phyloP scores from a whole-genome alignment of 768 basidiomycete genomes.

The Pleurotus djamor region DNA sequence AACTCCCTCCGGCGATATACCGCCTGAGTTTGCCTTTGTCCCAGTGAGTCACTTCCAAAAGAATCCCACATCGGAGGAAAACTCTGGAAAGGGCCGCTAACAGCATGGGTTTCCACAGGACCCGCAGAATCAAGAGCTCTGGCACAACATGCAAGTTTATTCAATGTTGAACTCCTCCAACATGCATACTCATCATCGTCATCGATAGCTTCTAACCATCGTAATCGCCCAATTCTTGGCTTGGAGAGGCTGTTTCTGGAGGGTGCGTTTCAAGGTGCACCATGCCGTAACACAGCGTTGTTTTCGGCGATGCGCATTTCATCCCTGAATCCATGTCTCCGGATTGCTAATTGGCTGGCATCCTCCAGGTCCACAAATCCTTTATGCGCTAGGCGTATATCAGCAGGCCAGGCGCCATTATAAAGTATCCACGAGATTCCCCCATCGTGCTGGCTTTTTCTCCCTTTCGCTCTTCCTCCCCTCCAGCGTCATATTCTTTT shows the following conservation, averaged over 20 bases:
- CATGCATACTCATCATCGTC: neutral
- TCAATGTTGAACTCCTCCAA: neutral
- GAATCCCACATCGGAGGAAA: neutral
- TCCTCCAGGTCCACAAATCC: neutral
- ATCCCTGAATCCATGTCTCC: neutral
- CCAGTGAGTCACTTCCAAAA: neutral
- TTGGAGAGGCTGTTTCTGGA: neutral
- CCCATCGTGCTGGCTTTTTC: slow-evolving; percentile 2
- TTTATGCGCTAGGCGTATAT: slow-evolving; percentile 5
- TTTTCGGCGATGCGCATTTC: neutral
- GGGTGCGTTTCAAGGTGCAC: neutral
- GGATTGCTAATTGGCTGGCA: slow-evolving; percentile 1
- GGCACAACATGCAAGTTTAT: neutral
- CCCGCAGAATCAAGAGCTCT: neutral
- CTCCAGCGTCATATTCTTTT: neutral
- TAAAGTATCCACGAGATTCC: neutral
- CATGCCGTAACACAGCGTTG: slow-evolving; percentile 7
- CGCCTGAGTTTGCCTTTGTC: neutral
- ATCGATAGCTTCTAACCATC: neutral
- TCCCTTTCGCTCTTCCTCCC: neutral
- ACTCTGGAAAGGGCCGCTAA: neutral
- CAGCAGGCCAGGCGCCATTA: slow-evolving; percentile 7
- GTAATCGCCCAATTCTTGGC: neutral
- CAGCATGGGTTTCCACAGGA: neutral
- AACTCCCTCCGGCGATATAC: neutral